Percentiles rank a stretch among this genome's conserved stretches.
Evolutionary conservation across 257 asterid genomes (phyloP).

Genomic region (Forsythia suspensa): DNA sequence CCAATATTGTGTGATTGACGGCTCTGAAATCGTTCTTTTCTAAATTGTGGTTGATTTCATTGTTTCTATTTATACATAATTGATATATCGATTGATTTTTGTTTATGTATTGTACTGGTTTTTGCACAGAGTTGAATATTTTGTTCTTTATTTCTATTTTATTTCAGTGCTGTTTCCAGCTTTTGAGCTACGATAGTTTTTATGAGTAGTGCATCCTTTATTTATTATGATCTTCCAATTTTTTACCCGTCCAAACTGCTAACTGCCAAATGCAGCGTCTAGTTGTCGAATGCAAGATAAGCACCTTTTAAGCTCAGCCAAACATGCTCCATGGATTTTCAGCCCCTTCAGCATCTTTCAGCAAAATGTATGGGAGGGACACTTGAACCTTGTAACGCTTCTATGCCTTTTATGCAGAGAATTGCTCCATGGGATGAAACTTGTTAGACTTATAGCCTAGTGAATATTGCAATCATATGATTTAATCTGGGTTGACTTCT

Average conservation of each 20-base stretch:
- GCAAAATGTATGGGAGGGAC: background rate
- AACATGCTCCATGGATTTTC: background rate
- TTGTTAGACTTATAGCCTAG: background rate
- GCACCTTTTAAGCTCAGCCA: background rate
- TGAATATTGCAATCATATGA: background rate
- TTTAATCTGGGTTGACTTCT: background rate
- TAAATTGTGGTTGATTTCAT: constrained; percentile 3
- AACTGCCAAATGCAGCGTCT: background rate
- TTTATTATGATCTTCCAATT: background rate
- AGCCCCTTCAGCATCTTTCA: background rate
- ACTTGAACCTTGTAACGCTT: background rate
- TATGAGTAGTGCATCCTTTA: background rate
- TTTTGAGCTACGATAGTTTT: background rate
- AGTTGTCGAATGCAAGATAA: background rate
- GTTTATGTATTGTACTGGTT: background rate
- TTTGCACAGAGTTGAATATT: background rate
- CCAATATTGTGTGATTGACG: background rate
- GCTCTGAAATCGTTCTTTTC: background rate
- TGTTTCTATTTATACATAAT: background rate
- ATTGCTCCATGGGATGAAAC: background rate
- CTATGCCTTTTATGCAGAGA: background rate
- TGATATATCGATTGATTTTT: background rate
- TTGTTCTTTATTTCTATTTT: background rate
- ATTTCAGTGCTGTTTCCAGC: background rate
- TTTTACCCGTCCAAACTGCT: background rate